phyloP scores from a whole-genome alignment of 1,284 basidiomycete genomes.

The Volvariella volvacea region DNA sequence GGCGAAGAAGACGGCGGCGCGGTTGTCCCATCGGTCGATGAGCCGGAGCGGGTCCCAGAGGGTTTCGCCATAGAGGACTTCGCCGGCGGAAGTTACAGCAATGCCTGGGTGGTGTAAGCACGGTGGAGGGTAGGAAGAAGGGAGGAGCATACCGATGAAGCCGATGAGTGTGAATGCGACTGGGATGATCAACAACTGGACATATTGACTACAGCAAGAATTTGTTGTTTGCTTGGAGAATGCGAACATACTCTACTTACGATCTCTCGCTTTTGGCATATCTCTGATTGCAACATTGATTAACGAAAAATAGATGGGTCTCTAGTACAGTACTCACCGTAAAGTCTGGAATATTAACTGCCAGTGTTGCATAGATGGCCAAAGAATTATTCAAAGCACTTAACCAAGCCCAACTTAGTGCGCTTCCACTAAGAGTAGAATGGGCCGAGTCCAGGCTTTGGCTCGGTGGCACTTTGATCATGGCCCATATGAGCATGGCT shows the following conservation, averaged over 20 bases:
- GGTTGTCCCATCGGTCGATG: slow-evolving; percentile 67
- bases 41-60: slow-evolving; percentile 45
- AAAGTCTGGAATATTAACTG: slow-evolving; percentile 74
- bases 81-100: slow-evolving; percentile 63
- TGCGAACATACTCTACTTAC: slow-evolving; percentile 25
- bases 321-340: slow-evolving; percentile 33
- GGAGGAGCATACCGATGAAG: slow-evolving; percentile 52
- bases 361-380: slow-evolving; percentile 56
- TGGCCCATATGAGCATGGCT: slow-evolving; percentile 70
- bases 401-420: slow-evolving; percentile 68
- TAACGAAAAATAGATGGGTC: background rate
- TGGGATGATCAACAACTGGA: slow-evolving; percentile 68
- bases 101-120: slow-evolving; percentile 48
- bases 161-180: slow-evolving; percentile 55
- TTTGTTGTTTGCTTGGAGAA: slow-evolving; percentile 1
- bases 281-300: slow-evolving; percentile 26
- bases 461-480: slow-evolving; percentile 55
- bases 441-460: slow-evolving; percentile 43
- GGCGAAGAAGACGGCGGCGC: slow-evolving; percentile 75
- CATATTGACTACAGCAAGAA: slow-evolving; percentile 42
- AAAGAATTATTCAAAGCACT: slow-evolving; percentile 63
- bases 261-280: slow-evolving; percentile 56
- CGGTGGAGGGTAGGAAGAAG: slow-evolving; percentile 58
- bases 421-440: slow-evolving; percentile 39
- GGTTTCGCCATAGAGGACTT: slow-evolving; percentile 51